Conservation (phyloP, 2,329 filamentous ascomycete species). For the Colletotrichum paranaense region DNA sequence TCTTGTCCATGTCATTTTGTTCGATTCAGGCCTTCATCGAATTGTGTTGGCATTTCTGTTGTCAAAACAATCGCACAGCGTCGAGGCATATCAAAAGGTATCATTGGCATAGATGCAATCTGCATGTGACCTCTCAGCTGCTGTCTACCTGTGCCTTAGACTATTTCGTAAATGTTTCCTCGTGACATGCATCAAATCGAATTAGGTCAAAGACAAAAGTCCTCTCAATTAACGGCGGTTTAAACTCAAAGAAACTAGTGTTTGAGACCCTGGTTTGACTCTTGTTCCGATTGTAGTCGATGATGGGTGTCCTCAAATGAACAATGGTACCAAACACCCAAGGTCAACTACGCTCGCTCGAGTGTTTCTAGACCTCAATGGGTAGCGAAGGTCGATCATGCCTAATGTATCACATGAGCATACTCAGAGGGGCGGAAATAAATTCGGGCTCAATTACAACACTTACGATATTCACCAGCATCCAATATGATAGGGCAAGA, state of each 20-base stretch:
- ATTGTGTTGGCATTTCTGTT: not conserved
- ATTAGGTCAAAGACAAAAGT: not conserved
- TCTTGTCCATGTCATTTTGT: not conserved
- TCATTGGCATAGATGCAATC: too few relatives aligned
- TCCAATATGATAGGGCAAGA: too few relatives aligned
- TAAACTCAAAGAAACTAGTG: not conserved
- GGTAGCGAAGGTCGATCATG: too few relatives aligned
- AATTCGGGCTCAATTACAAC: too few relatives aligned
- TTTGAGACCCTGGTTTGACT: not conserved
- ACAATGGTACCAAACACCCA: not conserved
- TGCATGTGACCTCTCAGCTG: too few relatives aligned
- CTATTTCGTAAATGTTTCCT: not conserved
- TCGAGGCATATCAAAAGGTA: not conserved
- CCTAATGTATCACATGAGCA: too few relatives aligned
- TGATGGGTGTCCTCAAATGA: accelerated
- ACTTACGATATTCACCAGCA: too few relatives aligned
- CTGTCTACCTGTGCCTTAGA: not conserved
- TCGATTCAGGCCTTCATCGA: not conserved
- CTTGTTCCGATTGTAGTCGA: not conserved
- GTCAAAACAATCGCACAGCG: not conserved
- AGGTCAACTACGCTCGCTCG: too few relatives aligned
- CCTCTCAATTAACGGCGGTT: not conserved
- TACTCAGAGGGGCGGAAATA: too few relatives aligned
- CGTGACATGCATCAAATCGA: not conserved
- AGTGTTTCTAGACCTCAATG: too few relatives aligned